Percentiles rank a stretch among this genome's conserved stretches.
Evolutionary conservation across 805 yeast species (phyloP).

Genomic region (Saccharomycopsis selenospora): DNA sequence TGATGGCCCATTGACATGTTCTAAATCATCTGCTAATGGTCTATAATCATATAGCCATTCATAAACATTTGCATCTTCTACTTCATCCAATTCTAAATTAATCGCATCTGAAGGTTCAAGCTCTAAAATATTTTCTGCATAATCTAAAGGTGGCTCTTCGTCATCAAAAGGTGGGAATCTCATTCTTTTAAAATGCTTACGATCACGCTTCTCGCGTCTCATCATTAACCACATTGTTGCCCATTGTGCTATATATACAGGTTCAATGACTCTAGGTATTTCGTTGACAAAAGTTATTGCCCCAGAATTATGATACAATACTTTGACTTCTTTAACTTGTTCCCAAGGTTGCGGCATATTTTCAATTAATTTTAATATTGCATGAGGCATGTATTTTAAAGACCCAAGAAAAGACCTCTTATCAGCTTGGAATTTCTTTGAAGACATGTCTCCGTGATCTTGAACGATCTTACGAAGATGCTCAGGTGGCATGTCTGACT

Average conservation of each 20-base stretch:
- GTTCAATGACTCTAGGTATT: constrained; percentile 84
- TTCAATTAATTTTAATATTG: constrained; percentile 78
- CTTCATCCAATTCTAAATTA: constrained; percentile 54
- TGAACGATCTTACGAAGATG: constrained; percentile 78
- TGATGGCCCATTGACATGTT: constrained; percentile 65
- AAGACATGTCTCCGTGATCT: constrained; percentile 80
- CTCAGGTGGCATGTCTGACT: constrained; percentile 87
- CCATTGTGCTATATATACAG: constrained; percentile 93
- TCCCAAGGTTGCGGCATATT: constrained; percentile 99
- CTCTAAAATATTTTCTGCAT: constrained; percentile 71
- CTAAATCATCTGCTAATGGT: constrained; percentile 55
- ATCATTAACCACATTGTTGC: constrained; percentile 85
- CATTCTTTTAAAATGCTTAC: constrained; percentile 85
- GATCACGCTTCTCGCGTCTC: constrained; percentile 90
- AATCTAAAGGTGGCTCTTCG: constrained; percentile 87
- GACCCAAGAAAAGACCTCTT: constrained; percentile 87
- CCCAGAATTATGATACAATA: constrained; percentile 83
- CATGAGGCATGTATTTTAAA: constrained; percentile 92
- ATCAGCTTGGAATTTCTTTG: constrained; percentile 71
- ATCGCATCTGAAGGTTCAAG: constrained; percentile 69
- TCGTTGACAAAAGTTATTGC: constrained; percentile 95
- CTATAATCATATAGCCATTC: constrained; percentile 79
- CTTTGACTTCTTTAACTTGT: constrained; percentile 72
- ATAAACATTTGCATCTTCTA: constrained; percentile 50
- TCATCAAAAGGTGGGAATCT: constrained; percentile 95